phyloP scores from a whole-genome alignment of 495 filamentous ascomycete species.

The Lindgomyces ingoldianus region DNA sequence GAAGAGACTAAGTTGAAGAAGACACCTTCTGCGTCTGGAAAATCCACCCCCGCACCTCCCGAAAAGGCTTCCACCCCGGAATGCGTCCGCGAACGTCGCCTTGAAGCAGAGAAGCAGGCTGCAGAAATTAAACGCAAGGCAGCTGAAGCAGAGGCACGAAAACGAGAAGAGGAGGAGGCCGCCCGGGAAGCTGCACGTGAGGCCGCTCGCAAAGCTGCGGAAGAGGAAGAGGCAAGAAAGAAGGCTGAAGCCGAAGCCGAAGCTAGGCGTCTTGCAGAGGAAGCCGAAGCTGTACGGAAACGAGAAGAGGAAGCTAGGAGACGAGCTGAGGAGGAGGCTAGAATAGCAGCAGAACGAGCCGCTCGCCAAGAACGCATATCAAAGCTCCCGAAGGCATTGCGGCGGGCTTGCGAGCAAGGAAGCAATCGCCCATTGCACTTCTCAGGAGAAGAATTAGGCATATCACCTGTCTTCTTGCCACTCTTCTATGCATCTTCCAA shows the following conservation, averaged over 20 bases:
- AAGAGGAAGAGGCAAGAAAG: constrained; percentile 35
- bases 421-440: constrained; percentile 35
- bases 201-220: constrained; percentile 28
- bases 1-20: constrained; percentile 31
- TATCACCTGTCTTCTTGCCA: constrained; percentile 39
- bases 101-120: constrained; percentile 30
- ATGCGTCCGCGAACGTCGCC: constrained; percentile 23
- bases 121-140: constrained; percentile 5
- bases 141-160: constrained; percentile 22
- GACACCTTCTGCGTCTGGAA: constrained; percentile 23
- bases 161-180: constrained; percentile 29
- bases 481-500: constrained; percentile 28
- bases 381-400: constrained; percentile 34
- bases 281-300: constrained; percentile 34
- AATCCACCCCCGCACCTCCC: constrained; percentile 30
- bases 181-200: constrained; percentile 31
- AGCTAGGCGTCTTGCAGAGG: constrained; percentile 23
- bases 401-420: constrained; percentile 31
- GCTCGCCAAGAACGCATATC: constrained; percentile 33
- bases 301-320: constrained; percentile 28
- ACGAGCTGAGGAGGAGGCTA: constrained; percentile 33
- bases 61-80: constrained; percentile 30
- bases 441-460: constrained; percentile 35
- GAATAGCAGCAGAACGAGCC: constrained; percentile 24
- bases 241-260: constrained; percentile 33